Percentiles rank a stretch among this genome's conserved stretches.
These are phyloP conservation scores for Halophytophthora polymorphica DNA, from an alignment of 352 stramenopile genomes.

Conservation along the genomic window DNA sequence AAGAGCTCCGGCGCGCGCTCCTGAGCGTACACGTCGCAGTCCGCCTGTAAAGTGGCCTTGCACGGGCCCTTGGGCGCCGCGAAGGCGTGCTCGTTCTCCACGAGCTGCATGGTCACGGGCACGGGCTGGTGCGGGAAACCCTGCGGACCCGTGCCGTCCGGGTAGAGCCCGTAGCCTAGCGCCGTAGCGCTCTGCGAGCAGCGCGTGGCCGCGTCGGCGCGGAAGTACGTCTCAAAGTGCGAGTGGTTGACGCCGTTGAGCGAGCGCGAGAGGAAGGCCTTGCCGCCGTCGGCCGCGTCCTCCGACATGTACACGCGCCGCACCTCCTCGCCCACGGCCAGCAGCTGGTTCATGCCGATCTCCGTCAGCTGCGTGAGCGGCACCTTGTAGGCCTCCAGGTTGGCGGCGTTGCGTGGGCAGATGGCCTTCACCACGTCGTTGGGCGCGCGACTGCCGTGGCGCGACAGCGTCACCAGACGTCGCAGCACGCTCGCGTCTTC, in stretches of 20 bases:
- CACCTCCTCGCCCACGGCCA: constrained; percentile 63
- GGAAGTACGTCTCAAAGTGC: constrained; percentile 87
- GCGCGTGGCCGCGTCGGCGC: constrained; percentile 71
- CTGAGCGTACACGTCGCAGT: constrained; percentile 57
- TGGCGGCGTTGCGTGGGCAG: constrained; percentile 66
- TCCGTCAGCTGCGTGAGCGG: constrained; percentile 81
- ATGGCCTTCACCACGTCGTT: constrained; percentile 57
- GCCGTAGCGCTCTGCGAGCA: constrained; percentile 78
- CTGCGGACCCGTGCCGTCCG: constrained; percentile 64
- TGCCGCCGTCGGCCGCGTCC: constrained; percentile 23
- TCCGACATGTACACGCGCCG: constrained; percentile 64
- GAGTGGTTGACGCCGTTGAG: constrained; percentile 69
- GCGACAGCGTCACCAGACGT: constrained; percentile 71
- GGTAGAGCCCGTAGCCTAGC: constrained; percentile 76
- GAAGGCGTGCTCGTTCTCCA: constrained; percentile 84
- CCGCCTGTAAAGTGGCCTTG: constrained; percentile 37
- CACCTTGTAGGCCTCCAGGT: constrained; percentile 76
- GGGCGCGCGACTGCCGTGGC: constrained; percentile 75
- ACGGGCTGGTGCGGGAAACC: constrained; percentile 72
- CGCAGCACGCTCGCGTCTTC: constrained; percentile 50
- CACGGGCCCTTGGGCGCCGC: constrained; percentile 79
- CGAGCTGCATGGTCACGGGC: constrained; percentile 81
- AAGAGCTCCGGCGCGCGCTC: constrained; percentile 59
- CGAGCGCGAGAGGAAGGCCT: constrained; percentile 63
- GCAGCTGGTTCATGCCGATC: constrained; percentile 76